Evolutionary conservation across 2,329 filamentous ascomycete species (phyloP).

Genomic region (Aphanoascus verrucosus): DNA sequence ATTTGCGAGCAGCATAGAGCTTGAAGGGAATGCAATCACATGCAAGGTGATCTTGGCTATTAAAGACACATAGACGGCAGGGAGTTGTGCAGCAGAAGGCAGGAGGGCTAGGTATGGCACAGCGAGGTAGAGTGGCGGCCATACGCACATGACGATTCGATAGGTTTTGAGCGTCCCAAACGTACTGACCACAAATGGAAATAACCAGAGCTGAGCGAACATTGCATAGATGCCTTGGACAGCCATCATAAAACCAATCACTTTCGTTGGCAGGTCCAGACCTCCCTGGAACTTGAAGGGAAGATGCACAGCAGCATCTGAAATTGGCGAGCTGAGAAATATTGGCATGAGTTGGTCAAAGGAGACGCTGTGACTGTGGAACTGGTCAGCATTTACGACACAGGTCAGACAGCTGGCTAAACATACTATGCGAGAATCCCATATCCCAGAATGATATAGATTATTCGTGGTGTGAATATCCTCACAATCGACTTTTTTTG

Average conservation of each 20-base stretch:
- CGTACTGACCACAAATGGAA: conserved; percentile 63
- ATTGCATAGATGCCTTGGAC: conserved; percentile 85
- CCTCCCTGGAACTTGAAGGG: conserved; percentile 86
- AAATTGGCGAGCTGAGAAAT: conserved; percentile 63
- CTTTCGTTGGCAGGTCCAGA: conserved; percentile 70
- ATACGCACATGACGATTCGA: conserved; percentile 66
- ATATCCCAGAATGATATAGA: conserved; percentile 80
- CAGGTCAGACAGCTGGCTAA: conserved; percentile 47
- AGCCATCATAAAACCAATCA: conserved; percentile 78
- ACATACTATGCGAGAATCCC: conserved; percentile 91
- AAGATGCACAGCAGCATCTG: conserved; percentile 44
- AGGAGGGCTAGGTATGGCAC: conserved; percentile 84
- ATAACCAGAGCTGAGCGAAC: conserved; percentile 71
- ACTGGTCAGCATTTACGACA: conserved; percentile 25
- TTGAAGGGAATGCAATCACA: conserved; percentile 81
- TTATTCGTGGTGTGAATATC: conserved; percentile 73
- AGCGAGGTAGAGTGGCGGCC: conserved; percentile 76
- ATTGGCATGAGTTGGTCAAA: conserved; percentile 91
- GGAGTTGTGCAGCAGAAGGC: conserved; percentile 58
- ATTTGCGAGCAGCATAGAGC: conserved; percentile 80
- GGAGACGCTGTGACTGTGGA: conserved; percentile 78
- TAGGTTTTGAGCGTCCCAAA: conserved; percentile 75
- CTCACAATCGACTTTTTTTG: conserved; percentile 39
- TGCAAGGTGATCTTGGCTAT: conserved; percentile 90
- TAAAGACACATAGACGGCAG: conserved; percentile 65